Conservation (phyloP, 495 filamentous ascomycete genomes). For the Coniosporium apollinis region DNA sequence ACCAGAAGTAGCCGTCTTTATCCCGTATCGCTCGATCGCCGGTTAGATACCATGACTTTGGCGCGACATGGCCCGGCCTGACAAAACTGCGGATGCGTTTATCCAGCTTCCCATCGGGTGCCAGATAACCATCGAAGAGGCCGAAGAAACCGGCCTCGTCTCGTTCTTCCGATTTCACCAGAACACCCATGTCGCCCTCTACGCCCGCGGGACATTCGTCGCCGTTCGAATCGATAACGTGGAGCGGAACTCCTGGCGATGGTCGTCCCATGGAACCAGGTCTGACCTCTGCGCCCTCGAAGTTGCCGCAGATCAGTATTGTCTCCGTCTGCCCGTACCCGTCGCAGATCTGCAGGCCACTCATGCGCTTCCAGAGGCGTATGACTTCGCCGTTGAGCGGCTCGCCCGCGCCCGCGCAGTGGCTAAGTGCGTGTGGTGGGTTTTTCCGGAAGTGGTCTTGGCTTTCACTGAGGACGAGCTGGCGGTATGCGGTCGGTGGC, state of each 20-base stretch:
- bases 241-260: constrained; percentile 9
- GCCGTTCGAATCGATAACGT: constrained; percentile 7
- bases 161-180: constrained; percentile 2
- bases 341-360: constrained; percentile 7
- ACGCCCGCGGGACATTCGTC: neutral
- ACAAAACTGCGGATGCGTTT: neutral
- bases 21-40: constrained; percentile 11
- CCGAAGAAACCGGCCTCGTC: constrained; percentile 4
- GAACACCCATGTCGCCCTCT: constrained; percentile 13
- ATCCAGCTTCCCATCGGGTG: constrained; percentile 6
- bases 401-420: constrained; percentile 11
- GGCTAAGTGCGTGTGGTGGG: constrained; percentile 4
- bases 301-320: constrained; percentile 11
- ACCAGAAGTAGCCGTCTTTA: constrained; percentile 14
- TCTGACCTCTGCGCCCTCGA: constrained; percentile 4
- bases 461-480: constrained; percentile 9
- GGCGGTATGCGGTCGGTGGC: constrained; percentile 12
- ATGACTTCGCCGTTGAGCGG: constrained; percentile 12
- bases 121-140: constrained; percentile 11
- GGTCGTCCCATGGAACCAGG: constrained; percentile 11
- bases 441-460: constrained; percentile 2
- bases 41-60: constrained; percentile 7
- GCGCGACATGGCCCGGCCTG: neutral
- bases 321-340: constrained; percentile 14
- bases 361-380: constrained; percentile 8